A percentile compares a stretch with the other conserved stretches of the same genome.
Conservation (phyloP, 768 basidiomycete species). For the Mycena sanguinolenta region DNA sequence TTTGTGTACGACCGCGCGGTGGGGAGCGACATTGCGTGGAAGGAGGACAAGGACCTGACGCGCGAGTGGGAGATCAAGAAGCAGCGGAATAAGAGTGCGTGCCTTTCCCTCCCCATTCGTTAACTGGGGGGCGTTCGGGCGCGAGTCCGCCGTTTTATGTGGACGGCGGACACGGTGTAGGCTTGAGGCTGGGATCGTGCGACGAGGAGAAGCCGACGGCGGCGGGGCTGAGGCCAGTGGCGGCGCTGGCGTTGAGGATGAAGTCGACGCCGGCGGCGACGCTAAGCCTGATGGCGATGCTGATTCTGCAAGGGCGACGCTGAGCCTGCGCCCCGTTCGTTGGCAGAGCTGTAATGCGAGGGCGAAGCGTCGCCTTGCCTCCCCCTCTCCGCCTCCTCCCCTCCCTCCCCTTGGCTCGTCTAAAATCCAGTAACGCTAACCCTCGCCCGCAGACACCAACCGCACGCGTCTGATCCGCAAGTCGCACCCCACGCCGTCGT, state of each 20-base stretch:
- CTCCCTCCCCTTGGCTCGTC: not conserved
- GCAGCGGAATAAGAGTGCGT: slow-evolving; percentile 97
- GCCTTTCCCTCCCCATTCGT: slow-evolving; percentile 4
- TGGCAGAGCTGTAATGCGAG: too few species aligned
- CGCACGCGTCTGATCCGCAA: slow-evolving; percentile 88
- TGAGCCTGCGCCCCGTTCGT: too few species aligned
- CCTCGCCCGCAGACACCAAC: slow-evolving; percentile 72
- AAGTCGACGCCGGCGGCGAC: too few species aligned
- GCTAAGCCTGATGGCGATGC: too few species aligned
- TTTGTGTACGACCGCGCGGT: slow-evolving; percentile 96
- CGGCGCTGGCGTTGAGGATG: too few species aligned
- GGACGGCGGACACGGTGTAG: too few species aligned
- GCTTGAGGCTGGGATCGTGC: too few species aligned
- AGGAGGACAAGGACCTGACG: slow-evolving; percentile 97
- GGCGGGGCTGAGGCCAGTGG: too few species aligned
- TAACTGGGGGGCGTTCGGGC: too few species aligned
- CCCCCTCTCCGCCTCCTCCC: not conserved
- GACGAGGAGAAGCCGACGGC: too few species aligned
- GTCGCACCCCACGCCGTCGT: slow-evolving; percentile 91
- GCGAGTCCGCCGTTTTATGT: too few species aligned
- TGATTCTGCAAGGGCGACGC: too few species aligned
- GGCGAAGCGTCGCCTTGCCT: not conserved
- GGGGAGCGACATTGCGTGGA: slow-evolving; percentile 97
- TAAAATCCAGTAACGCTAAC: not conserved
- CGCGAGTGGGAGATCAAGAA: slow-evolving; percentile 99